Conservation (phyloP, 495 filamentous ascomycete species). For the Podospora appendiculata region DNA sequence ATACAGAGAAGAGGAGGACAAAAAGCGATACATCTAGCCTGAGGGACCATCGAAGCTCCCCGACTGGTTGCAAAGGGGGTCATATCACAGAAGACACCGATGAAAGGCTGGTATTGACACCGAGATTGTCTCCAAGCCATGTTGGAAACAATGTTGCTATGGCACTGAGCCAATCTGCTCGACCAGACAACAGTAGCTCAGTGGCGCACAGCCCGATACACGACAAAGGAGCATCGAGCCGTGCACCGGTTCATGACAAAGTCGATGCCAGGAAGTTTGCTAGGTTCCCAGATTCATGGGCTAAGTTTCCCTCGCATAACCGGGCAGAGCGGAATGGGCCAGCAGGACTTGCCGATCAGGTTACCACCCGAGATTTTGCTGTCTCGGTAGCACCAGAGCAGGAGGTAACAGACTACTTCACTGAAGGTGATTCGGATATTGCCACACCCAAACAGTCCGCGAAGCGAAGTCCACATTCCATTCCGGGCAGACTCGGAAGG, state of each 20-base stretch:
- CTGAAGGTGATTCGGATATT: neutral
- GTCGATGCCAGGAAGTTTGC: neutral
- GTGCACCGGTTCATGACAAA: neutral
- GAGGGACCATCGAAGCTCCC: slow-evolving; percentile 3
- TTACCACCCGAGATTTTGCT: slow-evolving; percentile 12
- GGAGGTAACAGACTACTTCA: neutral
- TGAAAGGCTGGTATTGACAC: too few species aligned
- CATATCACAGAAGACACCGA: too few species aligned
- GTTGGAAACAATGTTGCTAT: too few species aligned
- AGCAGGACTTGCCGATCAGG: slow-evolving; percentile 15
- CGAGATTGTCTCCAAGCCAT: too few species aligned
- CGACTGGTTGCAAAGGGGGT: neutral
- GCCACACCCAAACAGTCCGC: neutral
- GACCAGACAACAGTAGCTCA: too few species aligned
- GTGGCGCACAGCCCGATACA: too few species aligned
- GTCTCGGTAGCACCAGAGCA: neutral
- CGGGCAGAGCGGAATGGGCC: slow-evolving; percentile 23
- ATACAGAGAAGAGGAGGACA: neutral
- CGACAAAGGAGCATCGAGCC: too few species aligned
- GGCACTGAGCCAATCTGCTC: too few species aligned
- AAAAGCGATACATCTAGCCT: neutral
- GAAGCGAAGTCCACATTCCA: slow-evolving; percentile 2
- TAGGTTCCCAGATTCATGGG: slow-evolving; percentile 23
- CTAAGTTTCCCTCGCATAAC: slow-evolving; percentile 30
- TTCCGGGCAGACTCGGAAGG: slow-evolving; percentile 24